phyloP scores from a whole-genome alignment of 2,329 filamentous ascomycete genomes.

The Calonectria henricotiae region DNA sequence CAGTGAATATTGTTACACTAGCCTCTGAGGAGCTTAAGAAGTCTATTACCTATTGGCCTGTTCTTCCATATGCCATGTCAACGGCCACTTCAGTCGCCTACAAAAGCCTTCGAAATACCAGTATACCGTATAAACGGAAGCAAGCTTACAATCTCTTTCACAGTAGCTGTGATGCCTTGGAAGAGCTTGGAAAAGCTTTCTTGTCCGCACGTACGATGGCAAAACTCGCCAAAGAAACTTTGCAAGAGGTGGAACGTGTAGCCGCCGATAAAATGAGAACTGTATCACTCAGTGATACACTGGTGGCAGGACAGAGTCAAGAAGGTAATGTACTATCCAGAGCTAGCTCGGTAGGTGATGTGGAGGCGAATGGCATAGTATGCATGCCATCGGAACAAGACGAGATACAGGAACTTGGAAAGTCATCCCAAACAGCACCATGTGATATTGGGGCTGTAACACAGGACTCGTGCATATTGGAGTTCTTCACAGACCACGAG shows the following conservation, averaged over 20 bases:
- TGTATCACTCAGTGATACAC: neutral
- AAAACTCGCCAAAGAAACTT: conserved; percentile 10
- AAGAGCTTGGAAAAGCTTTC: conserved; percentile 13
- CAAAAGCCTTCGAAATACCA: conserved; percentile 29
- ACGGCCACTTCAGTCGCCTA: conserved; percentile 28
- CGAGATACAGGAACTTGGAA: neutral
- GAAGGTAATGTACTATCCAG: neutral
- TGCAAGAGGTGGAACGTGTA: conserved; percentile 25
- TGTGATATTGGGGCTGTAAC: neutral
- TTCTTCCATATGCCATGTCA: conserved; percentile 26
- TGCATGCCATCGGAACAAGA: neutral
- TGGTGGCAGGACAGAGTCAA: neutral
- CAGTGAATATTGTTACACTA: conserved; percentile 17
- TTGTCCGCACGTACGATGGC: conserved; percentile 26
- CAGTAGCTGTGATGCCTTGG: conserved; percentile 21
- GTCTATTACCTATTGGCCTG: conserved; percentile 15
- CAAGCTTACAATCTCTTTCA: conserved; percentile 22
- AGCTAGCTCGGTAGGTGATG: neutral
- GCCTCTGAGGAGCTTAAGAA: conserved; percentile 25
- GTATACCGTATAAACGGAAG: conserved; percentile 24
- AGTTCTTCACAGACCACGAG: neutral
- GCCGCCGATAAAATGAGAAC: conserved; percentile 5
- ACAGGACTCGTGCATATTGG: neutral
- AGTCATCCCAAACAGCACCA: neutral
- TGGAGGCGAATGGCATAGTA: too few relatives aligned